Conservation (phyloP, 202 grass and related monocot species). For the Sporobolus alterniflorus region DNA sequence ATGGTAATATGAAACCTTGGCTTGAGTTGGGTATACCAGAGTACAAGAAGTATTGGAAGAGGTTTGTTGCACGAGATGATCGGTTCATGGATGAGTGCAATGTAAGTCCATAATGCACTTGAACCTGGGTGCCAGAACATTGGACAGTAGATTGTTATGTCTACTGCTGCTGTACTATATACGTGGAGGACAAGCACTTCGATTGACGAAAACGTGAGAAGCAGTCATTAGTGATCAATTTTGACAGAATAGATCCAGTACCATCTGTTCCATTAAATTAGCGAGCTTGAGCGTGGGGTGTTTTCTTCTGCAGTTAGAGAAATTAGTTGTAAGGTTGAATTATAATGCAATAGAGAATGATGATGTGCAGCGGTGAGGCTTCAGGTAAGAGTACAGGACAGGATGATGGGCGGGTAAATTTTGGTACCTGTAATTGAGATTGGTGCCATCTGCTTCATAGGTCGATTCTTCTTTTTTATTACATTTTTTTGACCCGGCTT, state of each 20-base stretch:
- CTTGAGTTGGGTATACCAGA: slow-evolving; percentile 93
- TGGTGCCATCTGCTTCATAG: slow-evolving; percentile 53
- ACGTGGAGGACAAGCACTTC: slow-evolving; percentile 34
- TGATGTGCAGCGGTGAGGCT: slow-evolving; percentile 34
- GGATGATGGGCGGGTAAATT: slow-evolving; percentile 29
- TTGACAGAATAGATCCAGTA: slow-evolving; percentile 70
- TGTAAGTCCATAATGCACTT: slow-evolving; percentile 70
- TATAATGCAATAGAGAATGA: slow-evolving; percentile 53
- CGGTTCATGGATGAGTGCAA: slow-evolving; percentile 97
- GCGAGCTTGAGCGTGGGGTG: slow-evolving; percentile 37
- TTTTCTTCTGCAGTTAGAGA: slow-evolving; percentile 57
- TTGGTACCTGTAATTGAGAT: slow-evolving; percentile 55
- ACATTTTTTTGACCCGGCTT: slow-evolving; percentile 48
- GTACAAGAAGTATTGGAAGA: slow-evolving; percentile 91
- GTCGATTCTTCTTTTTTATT: slow-evolving; percentile 55
- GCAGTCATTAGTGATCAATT: slow-evolving; percentile 56
- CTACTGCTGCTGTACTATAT: slow-evolving; percentile 67
- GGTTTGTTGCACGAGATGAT: slow-evolving; percentile 75
- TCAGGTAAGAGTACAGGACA: slow-evolving; percentile 58
- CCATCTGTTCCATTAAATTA: slow-evolving; percentile 76
- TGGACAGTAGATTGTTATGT: slow-evolving; percentile 50
- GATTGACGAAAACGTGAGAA: slow-evolving; percentile 36
- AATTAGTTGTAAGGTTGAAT: slow-evolving; percentile 56
- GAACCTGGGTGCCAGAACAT: slow-evolving; percentile 34
- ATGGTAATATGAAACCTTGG: slow-evolving; percentile 98